These are phyloP conservation scores for Picochlorum sp. DNA, from an alignment of 139 green algal genomes.

Conservation along the genomic window DNA sequence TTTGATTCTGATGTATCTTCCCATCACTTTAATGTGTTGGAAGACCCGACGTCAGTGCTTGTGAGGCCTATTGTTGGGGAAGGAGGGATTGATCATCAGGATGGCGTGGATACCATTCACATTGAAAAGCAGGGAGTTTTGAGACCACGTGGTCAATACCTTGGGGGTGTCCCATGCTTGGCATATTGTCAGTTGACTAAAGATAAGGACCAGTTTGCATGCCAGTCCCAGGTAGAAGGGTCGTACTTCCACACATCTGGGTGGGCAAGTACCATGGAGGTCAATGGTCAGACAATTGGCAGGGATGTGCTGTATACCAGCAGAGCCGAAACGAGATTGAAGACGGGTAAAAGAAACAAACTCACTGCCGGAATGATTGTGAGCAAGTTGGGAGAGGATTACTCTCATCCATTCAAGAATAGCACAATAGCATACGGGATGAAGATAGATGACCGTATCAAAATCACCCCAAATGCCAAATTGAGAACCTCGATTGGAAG, in stretches of 20 bases:
- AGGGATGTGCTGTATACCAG: slow-evolving; percentile 60
- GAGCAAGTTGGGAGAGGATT: slow-evolving; percentile 39
- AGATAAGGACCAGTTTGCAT: slow-evolving; percentile 56
- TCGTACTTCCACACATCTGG: slow-evolving; percentile 37
- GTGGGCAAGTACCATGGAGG: slow-evolving; percentile 36
- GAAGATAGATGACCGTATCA: slow-evolving; percentile 47
- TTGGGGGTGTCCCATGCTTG: slow-evolving; percentile 32
- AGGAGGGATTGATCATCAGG: slow-evolving; percentile 62
- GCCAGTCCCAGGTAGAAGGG: slow-evolving; percentile 47
- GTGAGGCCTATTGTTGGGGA: slow-evolving; percentile 45
- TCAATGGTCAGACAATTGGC: slow-evolving; percentile 60
- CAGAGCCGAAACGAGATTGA: slow-evolving; percentile 48
- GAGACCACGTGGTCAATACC: slow-evolving; percentile 21
- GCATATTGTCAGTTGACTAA: slow-evolving; percentile 59
- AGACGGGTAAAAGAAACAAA: slow-evolving; percentile 30
- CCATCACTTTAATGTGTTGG: slow-evolving; percentile 66
- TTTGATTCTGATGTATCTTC: slow-evolving; percentile 57
- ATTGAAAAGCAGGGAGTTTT: slow-evolving; percentile 49
- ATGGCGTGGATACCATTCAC: slow-evolving; percentile 56
- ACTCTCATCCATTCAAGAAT: slow-evolving; percentile 27
- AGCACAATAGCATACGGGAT: slow-evolving; percentile 29
- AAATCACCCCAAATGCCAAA: slow-evolving; percentile 31
- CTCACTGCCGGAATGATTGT: slow-evolving; percentile 27
- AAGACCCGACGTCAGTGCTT: slow-evolving; percentile 41
- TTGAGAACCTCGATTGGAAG: slow-evolving; percentile 20